A percentile compares a stretch with the other conserved stretches of the same genome.
Conservation (phyloP, 2,329 filamentous ascomycete genomes). For the Phyllosticta citrichinensis region DNA sequence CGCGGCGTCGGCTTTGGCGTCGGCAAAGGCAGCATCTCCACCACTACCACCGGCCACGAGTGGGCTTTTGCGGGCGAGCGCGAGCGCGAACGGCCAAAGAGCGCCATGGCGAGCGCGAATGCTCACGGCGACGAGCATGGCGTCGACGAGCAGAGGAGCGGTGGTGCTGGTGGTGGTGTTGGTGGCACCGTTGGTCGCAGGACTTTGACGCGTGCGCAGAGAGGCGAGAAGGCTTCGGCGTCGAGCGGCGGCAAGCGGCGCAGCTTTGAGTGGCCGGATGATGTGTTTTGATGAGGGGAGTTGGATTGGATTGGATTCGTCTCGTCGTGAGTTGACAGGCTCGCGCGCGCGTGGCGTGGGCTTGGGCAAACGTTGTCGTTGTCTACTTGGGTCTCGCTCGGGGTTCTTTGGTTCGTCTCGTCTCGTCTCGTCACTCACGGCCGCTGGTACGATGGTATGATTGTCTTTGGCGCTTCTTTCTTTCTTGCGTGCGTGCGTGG, state of each 20-base stretch:
- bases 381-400: no score
- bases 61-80: not conserved
- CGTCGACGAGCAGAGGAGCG: constrained; percentile 16
- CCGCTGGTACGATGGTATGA: no score
- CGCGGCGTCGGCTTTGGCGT: no score
- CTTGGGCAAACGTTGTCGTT: no score
- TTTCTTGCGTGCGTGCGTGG: no score
- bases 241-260: not conserved
- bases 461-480: no score
- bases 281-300: constrained; percentile 1
- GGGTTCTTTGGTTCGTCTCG: no score
- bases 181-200: constrained; percentile 16
- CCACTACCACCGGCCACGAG: constrained; percentile 9
- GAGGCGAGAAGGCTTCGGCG: not conserved
- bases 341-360: no score
- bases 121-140: not conserved
- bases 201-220: not conserved
- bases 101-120: not conserved
- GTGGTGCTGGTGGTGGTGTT: constrained; percentile 21
- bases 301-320: no score
- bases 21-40: not conserved
- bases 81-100: not conserved
- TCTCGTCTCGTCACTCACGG: no score
- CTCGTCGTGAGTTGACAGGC: no score
- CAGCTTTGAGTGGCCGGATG: constrained; percentile 10